These are phyloP conservation scores for Tephrocybe sp. DNA, from an alignment of 768 basidiomycete species.

Conservation along the genomic window DNA sequence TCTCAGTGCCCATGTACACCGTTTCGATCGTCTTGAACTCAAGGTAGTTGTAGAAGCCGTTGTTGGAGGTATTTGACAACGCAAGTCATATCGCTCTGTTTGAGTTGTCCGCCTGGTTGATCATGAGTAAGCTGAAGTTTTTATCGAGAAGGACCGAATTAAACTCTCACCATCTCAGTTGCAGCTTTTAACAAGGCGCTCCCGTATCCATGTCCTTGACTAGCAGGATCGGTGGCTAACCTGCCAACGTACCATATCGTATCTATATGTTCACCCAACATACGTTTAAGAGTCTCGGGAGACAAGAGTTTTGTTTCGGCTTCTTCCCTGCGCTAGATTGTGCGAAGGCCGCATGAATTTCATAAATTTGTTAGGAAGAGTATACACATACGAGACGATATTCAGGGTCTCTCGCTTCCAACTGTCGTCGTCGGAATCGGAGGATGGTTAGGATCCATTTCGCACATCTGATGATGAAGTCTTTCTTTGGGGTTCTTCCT, in stretches of 20 bases:
- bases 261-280: constrained; percentile 18
- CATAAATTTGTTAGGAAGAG: too few relatives aligned
- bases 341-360: not conserved
- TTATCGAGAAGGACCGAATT: too few relatives aligned
- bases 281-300: constrained; percentile 14
- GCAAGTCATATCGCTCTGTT: constrained; percentile 21
- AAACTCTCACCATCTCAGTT: constrained; percentile 16
- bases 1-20: constrained; percentile 21
- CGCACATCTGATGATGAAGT: too few relatives aligned
- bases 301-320: constrained; percentile 14
- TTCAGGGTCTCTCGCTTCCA: too few relatives aligned
- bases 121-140: too few relatives aligned
- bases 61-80: constrained; percentile 20
- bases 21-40: constrained; percentile 19
- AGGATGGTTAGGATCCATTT: too few relatives aligned
- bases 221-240: constrained; percentile 22
- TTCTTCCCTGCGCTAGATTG: constrained; percentile 15
- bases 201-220: constrained; percentile 27
- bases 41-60: constrained; percentile 18
- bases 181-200: constrained; percentile 24
- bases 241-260: constrained; percentile 27
- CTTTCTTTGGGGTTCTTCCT: too few relatives aligned
- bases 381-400: too few relatives aligned
- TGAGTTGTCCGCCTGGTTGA: constrained; percentile 22
- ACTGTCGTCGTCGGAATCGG: too few relatives aligned